Base-by-base conservation (phyloP, 2,329 filamentous ascomycete species). In the Arthroderma sp. region DNA sequence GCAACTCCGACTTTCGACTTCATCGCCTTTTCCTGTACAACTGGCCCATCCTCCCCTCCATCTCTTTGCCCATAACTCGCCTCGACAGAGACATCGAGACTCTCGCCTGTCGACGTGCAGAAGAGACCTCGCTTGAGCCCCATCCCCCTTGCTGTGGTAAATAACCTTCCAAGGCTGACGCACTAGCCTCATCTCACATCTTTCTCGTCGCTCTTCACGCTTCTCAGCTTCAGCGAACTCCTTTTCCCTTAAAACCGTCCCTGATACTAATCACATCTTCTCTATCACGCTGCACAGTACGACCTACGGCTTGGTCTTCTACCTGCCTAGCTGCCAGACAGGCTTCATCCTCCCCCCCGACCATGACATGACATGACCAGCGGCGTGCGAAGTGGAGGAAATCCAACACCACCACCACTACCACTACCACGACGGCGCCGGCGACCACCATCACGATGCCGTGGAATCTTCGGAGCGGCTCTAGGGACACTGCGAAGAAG, bases 91-190 rank as follows among this genome's bases (percentile, higher is more conserved):
- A 31, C 13, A 47, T 21, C 19, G 8, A 23, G 41, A 47, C 28
- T 4, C 28, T 7, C 28, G 7, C 4, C 28, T 31, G 28, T 31
- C 28, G 7, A 31, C 28, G 28, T 31, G 41, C 13, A 2, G 41
- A 8, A 4, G 23, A 4, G 19, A 21, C 8, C 41, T 47, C 41
- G 41, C 19, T 47, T 28, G 41, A 19, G 17, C 39, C 23, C 8
- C 4, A 21, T 4, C 25, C 15, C 8, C 4, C 25, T 31, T 31
- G 23, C 44, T n/a, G 44, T 15, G 44, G 44, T 33, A 33, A 51
- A 51, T 51, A 51, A 33, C 47, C 47, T 51, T 51, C 47, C 47
- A 51, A 51, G 47, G 47, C 47, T 51, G 47, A 51, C 47, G 47
- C 47, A 51, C 47, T 35, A 51, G 47, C 47, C 47, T 31, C 47